Percentiles rank a stretch among this genome's conserved stretches.
These are phyloP conservation scores for Aspergillus brasiliensis DNA, from an alignment of 2,329 filamentous ascomycete genomes.

Conservation along the genomic window DNA sequence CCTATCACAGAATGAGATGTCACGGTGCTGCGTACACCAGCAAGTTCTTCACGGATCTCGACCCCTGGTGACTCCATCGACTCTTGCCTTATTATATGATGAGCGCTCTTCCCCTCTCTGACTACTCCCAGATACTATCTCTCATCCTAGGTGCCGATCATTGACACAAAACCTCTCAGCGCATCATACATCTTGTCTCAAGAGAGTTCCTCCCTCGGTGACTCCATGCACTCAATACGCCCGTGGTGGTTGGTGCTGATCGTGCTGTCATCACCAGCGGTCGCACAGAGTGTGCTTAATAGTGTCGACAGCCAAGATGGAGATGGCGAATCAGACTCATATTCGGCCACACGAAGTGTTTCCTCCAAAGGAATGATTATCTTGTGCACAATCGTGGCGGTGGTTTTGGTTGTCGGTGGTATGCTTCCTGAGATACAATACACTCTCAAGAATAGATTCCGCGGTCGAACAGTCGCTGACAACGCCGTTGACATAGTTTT, in stretches of 20 bases:
- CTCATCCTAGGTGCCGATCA: neutral
- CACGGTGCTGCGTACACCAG: neutral
- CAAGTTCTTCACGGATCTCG: neutral
- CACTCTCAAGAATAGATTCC: too few relatives aligned
- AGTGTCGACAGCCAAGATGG: slow-evolving; percentile 17
- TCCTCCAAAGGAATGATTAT: slow-evolving; percentile 23
- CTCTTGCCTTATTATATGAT: neutral
- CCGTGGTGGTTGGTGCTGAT: slow-evolving; percentile 3
- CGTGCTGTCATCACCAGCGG: slow-evolving; percentile 11
- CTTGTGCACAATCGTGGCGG: slow-evolving; percentile 21
- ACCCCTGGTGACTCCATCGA: neutral
- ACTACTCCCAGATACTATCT: neutral
- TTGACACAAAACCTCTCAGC: neutral
- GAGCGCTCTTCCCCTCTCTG: neutral
- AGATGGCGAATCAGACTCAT: slow-evolving; percentile 15
- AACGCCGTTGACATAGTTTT: slow-evolving; percentile 9
- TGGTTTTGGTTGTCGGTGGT: slow-evolving; percentile 25
- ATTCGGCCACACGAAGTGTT: slow-evolving; percentile 11
- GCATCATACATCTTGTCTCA: too few relatives aligned
- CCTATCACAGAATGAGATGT: neutral
- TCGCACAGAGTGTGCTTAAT: slow-evolving; percentile 17
- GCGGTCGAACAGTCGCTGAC: neutral
- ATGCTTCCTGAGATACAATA: neutral
- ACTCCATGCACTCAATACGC: slow-evolving; percentile 6
- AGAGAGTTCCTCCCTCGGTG: neutral